Conservation (phyloP, 805 yeast species). For the Starmerella vaccinii region DNA sequence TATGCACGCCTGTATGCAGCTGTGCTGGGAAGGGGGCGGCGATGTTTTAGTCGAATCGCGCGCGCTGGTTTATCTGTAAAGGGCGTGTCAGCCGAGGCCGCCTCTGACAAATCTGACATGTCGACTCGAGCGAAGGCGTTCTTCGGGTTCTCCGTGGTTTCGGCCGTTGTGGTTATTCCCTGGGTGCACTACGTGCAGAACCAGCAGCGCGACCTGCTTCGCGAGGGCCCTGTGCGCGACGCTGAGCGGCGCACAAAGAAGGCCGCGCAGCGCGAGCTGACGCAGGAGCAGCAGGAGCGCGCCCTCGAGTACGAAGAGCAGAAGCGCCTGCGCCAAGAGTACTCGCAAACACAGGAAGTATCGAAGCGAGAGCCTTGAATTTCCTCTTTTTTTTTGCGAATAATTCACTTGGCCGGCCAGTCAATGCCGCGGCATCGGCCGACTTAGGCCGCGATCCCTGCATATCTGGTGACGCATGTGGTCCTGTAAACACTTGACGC, state of each 20-base stretch:
- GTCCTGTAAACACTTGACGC: background rate
- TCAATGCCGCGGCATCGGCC: no score
- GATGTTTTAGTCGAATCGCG: background rate
- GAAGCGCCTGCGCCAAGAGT: slow-evolving; percentile 22
- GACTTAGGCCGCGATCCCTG: no score
- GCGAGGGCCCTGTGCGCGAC: slow-evolving; percentile 79
- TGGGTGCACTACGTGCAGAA: slow-evolving; percentile 68
- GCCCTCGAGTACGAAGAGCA: slow-evolving; percentile 26
- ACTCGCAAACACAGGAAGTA: slow-evolving; percentile 23
- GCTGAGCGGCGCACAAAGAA: slow-evolving; percentile 51
- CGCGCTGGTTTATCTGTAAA: background rate
- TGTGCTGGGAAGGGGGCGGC: background rate
- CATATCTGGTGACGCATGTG: no score
- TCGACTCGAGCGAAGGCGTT: slow-evolving; percentile 73
- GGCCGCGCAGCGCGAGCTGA: slow-evolving; percentile 16
- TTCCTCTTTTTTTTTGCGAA: background rate
- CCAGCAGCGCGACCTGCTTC: slow-evolving; percentile 58
- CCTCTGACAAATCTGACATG: slow-evolving; percentile 36
- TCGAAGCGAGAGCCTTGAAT: background rate
- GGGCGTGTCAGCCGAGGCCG: background rate
- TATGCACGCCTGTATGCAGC: slow-evolving; percentile 1
- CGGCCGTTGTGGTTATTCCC: slow-evolving; percentile 50
- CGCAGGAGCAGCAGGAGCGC: slow-evolving; percentile 33
- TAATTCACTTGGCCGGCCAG: background rate
- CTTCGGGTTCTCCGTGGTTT: slow-evolving; percentile 45